phyloP scores from a whole-genome alignment of 2,329 filamentous ascomycete species.

The Hymenoscyphus fraxineus region DNA sequence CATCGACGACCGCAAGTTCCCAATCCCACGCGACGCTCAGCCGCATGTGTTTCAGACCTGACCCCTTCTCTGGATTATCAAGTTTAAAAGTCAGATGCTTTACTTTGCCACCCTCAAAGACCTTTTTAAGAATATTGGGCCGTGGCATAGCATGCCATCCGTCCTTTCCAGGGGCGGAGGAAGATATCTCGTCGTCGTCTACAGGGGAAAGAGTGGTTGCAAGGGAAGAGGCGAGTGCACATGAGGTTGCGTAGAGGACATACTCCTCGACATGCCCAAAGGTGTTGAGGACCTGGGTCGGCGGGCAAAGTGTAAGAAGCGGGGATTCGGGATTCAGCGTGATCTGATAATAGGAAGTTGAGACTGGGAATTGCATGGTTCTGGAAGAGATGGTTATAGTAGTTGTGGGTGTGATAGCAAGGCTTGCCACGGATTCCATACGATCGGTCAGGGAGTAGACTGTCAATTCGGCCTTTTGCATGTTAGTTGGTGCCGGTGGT shows the following conservation, averaged over 20 bases:
- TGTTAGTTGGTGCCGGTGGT: constrained; percentile 20
- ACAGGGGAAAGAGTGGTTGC: not conserved
- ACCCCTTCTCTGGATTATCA: not conserved
- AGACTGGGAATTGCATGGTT: constrained; percentile 18
- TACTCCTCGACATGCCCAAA: constrained; percentile 27
- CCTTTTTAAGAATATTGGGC: constrained; percentile 18
- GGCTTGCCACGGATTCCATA: constrained; percentile 41
- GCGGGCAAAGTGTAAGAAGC: constrained; percentile 18
- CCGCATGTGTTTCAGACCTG: not conserved
- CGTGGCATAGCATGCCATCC: constrained; percentile 21
- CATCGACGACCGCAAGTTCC: constrained; percentile 12
- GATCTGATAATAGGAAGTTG: constrained; percentile 16
- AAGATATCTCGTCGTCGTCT: constrained; percentile 1
- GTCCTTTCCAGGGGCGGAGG: constrained; percentile 1
- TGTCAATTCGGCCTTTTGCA: constrained; percentile 37
- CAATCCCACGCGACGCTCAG: constrained; percentile 20
- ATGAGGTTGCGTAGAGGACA: constrained; percentile 26
- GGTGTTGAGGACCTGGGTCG: constrained; percentile 14
- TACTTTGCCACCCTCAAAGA: constrained; percentile 11
- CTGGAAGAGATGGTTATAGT: constrained; percentile 38
- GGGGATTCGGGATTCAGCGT: constrained; percentile 20
- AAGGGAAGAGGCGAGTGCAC: constrained; percentile 22
- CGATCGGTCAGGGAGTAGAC: constrained; percentile 40
- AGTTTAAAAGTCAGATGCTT: constrained; percentile 21
- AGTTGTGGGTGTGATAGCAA: constrained; percentile 34